Evolutionary conservation across 2,329 filamentous ascomycete species (phyloP).

Genomic region (Talaromyces pinophilus): DNA sequence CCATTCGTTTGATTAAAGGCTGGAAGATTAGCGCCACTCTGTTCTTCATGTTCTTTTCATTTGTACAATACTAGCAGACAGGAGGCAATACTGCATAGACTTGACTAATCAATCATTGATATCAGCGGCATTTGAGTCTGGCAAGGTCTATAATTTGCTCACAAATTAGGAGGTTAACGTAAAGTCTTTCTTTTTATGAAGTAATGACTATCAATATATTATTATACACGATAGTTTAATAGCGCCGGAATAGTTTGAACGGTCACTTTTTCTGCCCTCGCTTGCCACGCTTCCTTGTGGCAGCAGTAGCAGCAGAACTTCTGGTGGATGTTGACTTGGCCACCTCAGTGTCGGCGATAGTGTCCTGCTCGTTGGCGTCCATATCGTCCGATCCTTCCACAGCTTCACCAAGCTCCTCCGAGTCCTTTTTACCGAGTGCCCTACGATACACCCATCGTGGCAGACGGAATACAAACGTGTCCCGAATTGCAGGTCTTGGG

Average conservation of each 20-base stretch:
- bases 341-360: neutral
- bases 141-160: neutral
- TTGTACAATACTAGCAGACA: slow-evolving; percentile 8
- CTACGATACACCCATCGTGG: slow-evolving; percentile 69
- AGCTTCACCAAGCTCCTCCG: slow-evolving; percentile 1
- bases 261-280: slow-evolving; percentile 15
- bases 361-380: neutral
- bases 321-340: slow-evolving; percentile 10
- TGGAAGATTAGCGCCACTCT: neutral
- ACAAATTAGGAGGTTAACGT: neutral
- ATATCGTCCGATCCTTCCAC: slow-evolving; percentile 13
- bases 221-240: neutral
- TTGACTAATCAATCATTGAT: neutral
- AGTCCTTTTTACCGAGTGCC: neutral
- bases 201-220: neutral
- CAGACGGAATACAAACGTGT: slow-evolving; percentile 79
- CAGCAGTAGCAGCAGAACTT: neutral
- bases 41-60: neutral
- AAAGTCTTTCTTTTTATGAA: neutral
- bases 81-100: neutral
- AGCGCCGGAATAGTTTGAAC: neutral
- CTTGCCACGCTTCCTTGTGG: slow-evolving; percentile 21
- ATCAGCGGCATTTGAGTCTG: neutral
- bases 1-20: neutral
- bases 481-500: slow-evolving; percentile 69